Evolutionary conservation across 108 stramenopile species (phyloP), one percentile per base, ranked within the genome.

Genomic region (Craspedostauros australis): DNA sequence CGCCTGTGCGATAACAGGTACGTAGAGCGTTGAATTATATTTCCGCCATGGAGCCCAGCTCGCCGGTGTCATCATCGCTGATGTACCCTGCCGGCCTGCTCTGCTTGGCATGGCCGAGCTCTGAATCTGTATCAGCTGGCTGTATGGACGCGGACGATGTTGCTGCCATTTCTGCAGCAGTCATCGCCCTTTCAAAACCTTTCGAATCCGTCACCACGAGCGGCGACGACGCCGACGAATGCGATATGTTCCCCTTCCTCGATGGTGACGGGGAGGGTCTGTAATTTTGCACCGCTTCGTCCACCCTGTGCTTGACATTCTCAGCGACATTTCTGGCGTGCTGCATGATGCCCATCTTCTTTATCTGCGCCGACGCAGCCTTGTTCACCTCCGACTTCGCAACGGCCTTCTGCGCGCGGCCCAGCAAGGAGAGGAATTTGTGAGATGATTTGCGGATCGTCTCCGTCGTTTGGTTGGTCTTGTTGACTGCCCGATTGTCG

Each of bases 401-500:
- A 14, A 79, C 86, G 6, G 83, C 76, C 26, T 60, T 63, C 50
- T 71, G 79, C 27, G 79, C 82, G 15, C 57, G 68, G 28, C 74
- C 79, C 2, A 84, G 44, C 26, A 82, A 69, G 23, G 68, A 65
- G 31, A 80, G 60, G 28, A 91, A 58, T 32, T 80, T 72, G 2
- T 48, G 57, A 6, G 80, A 77, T 0, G 77, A 75, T 54, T 91
- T 91, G 22, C 77, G 51, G 8, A 92, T 37, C 4, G 74, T 64
- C 49, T 92, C 84, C 1, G 75, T 50, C n/a, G 79, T 51, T 50
- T 73, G 76, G 38, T 79, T 71, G n/a, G 90, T 92, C 57, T 86
- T 88, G 20, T 61, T 64, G 15, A 92, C 75, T 2, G 64, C 75
- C 14, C 86, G 62, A 53, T 92, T 92, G 75, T 92, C 90, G 57